Base-by-base conservation (phyloP, 345 rosid genomes). In the Laguncularia racemosa region DNA sequence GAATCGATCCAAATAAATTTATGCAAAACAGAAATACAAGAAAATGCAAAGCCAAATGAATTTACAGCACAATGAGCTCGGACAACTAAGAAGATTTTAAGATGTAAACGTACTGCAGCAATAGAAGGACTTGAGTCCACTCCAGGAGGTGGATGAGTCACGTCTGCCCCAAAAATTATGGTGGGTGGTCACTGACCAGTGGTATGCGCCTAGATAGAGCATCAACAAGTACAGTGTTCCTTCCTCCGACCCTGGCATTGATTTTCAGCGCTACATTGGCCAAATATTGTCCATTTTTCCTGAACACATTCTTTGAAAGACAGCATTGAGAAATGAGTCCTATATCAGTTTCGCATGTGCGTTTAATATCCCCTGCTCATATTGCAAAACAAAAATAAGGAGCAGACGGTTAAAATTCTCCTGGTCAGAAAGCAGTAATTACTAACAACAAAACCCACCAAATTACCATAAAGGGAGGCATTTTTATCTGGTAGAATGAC, bases 81-180 rank as follows among this genome's bases (percentile, higher is more conserved):
- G 11, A 33, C 0, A 7, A 33, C 7, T 33, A 33, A 33, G 50
- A 23, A 12, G 13, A 14, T 47, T 46, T 14, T 14, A 10, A 58
- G 40, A 47, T 17, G 48, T 52, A 38, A 20, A 60, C 80, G 66
- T 84, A 91, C 98, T 63, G 98, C 98, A 18, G 96, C 98, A 59
- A 91, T 91, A 2, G 98, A 91, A 16, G 98, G 98, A 70, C 92
- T 86, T 6, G 95, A 91, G 71, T 91, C 98, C 65, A 88, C 98
- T 52, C 98, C 98, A 51, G 98, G 96, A 59, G 89, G 96, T 52
- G 98, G 98, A 71, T 91, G 96, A 20, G 98, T 91, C 14, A 88
- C 98, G 75, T 91, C 98, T 50, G 96, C 98, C 20, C 98, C 98
- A 77, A 91, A 91, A 60, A 91, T 89, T 45, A 88, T 86, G 46